phyloP scores from a whole-genome alignment of 345 rosid genomes.

The Angophora floribunda region DNA sequence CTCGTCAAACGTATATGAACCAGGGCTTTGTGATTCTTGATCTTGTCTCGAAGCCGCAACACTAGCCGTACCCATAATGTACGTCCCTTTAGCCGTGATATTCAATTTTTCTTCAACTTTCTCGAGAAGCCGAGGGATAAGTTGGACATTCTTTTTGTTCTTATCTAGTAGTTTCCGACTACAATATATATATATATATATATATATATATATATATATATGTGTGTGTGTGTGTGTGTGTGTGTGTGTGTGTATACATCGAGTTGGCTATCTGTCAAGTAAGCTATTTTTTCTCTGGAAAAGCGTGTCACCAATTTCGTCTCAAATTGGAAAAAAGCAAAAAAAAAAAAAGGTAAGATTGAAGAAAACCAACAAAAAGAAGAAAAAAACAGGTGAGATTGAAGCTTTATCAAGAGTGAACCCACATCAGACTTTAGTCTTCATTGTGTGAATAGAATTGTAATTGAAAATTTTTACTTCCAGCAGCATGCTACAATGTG shows the following conservation, averaged over 20 bases:
- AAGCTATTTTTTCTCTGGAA: not conserved
- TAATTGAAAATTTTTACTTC: not conserved
- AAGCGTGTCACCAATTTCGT: not conserved
- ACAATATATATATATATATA: rapidly evolving
- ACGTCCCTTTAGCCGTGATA: not conserved
- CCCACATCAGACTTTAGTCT: not conserved
- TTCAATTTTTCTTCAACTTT: not conserved
- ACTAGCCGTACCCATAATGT: not conserved
- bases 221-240: no score
- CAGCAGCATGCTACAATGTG: not conserved
- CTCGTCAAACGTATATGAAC: not conserved
- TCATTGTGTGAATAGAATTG: not conserved
- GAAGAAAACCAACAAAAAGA: not conserved
- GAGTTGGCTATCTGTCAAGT: not conserved
- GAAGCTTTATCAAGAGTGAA: not conserved
- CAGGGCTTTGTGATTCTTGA: not conserved
- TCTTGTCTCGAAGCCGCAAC: not conserved
- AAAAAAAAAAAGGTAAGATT: no score
- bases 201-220: rapidly evolving
- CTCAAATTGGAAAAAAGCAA: not conserved
- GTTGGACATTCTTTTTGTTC: not conserved
- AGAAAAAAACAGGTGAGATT: not conserved
- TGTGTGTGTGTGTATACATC: not conserved
- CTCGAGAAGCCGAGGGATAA: not conserved
- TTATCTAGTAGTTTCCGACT: not conserved